Evolutionary conservation across 495 filamentous ascomycete species (phyloP).

Genomic region (Aspergillus wentii): DNA sequence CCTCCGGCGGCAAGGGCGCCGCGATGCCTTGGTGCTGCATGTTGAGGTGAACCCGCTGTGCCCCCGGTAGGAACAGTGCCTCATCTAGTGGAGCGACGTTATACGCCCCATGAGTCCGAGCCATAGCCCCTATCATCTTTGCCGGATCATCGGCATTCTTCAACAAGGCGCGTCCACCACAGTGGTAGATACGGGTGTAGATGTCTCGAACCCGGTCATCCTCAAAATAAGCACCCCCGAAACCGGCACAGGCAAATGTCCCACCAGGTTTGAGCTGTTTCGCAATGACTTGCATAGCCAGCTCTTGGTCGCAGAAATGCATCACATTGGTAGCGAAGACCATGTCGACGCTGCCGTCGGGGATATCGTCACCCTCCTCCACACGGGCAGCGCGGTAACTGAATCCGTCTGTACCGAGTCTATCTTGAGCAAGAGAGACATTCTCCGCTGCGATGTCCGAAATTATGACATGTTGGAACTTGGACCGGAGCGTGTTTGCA

Average conservation of each 20-base stretch:
- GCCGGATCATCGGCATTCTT: too few species aligned
- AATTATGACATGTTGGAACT: conserved; percentile 14
- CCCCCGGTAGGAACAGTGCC: conserved; percentile 8
- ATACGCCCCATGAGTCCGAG: conserved; percentile 1
- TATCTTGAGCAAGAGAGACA: conserved; percentile 4
- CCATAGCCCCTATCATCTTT: conserved; percentile 3
- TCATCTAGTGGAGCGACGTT: conserved; percentile 12
- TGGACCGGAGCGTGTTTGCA: conserved; percentile 5
- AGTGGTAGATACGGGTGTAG: conserved; percentile 3
- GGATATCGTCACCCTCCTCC: conserved; percentile 12
- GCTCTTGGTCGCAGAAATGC: conserved; percentile 13
- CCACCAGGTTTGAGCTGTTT: conserved; percentile 13
- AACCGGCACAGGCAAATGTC: conserved; percentile 10
- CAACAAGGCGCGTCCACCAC: too few species aligned
- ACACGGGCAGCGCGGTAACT: conserved; percentile 11
- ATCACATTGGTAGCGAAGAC: conserved; percentile 15
- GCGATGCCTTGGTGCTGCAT: too few species aligned
- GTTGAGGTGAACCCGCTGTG: conserved; percentile 12
- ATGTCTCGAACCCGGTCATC: conserved; percentile 6
- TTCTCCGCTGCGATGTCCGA: conserved; percentile 10
- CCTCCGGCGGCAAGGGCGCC: too few species aligned
- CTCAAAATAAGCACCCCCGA: conserved; percentile 10
- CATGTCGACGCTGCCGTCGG: conserved; percentile 10
- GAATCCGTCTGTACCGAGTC: conserved; percentile 10
- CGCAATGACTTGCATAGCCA: conserved; percentile 9